These are phyloP conservation scores for Solanum paucissectum DNA, from an alignment of 257 asterid species.

Conservation along the genomic window DNA sequence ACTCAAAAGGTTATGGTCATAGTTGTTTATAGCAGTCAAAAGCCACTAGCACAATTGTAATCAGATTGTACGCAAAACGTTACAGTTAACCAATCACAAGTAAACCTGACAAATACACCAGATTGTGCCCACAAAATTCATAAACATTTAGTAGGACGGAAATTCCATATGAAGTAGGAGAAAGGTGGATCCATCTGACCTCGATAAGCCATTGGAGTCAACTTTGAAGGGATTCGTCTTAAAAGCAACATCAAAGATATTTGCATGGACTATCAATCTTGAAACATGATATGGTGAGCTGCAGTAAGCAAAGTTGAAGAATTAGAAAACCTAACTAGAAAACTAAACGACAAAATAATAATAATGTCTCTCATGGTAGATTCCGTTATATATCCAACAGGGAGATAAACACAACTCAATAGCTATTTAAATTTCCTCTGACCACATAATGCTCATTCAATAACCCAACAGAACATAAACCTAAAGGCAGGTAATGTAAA, in stretches of 20 bases:
- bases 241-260: conserved; percentile 72
- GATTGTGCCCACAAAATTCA: background rate
- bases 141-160: background rate
- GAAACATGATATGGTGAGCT: conserved; percentile 75
- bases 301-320: conserved; percentile 21
- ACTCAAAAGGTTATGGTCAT: background rate
- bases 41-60: background rate
- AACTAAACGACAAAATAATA: background rate
- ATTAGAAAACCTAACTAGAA: conserved; percentile 3
- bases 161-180: background rate
- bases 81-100: background rate
- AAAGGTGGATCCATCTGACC: conserved; percentile 33
- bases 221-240: conserved; percentile 39
- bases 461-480: background rate
- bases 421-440: background rate
- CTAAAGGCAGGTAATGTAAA: background rate
- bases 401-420: background rate
- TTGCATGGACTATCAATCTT: conserved; percentile 38
- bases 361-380: background rate
- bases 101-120: background rate
- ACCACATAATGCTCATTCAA: background rate
- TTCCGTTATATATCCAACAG: background rate
- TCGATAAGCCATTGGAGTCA: conserved; percentile 43
- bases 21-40: background rate
- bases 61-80: background rate